These are phyloP conservation scores for Cercospora sp. DNA, from an alignment of 2,329 filamentous ascomycete species.

Conservation along the genomic window DNA sequence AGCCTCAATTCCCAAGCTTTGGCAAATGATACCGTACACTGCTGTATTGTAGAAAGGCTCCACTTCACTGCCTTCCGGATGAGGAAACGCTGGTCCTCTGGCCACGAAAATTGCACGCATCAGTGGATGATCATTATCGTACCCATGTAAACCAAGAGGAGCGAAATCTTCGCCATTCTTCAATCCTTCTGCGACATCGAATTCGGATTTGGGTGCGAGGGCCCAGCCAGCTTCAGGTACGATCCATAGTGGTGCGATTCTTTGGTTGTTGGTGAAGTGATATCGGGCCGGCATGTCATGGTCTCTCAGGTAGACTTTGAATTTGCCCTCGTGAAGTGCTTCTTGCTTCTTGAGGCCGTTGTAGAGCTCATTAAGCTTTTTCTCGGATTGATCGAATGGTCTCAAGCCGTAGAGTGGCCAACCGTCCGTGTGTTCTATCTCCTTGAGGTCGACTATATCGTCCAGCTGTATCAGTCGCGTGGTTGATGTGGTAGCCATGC, in stretches of 20 bases:
- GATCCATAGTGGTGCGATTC: slow-evolving; percentile 94
- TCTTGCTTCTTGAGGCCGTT: slow-evolving; percentile 57
- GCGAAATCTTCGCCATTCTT: slow-evolving; percentile 68
- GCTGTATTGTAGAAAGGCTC: slow-evolving; percentile 87
- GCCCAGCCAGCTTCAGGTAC: slow-evolving; percentile 91
- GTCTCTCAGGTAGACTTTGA: slow-evolving; percentile 85
- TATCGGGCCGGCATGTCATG: slow-evolving; percentile 88
- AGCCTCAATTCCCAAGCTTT: slow-evolving; percentile 73
- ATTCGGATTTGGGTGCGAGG: slow-evolving; percentile 77
- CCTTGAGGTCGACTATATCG: slow-evolving; percentile 73
- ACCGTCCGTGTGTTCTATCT: slow-evolving; percentile 83
- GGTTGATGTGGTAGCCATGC: slow-evolving; percentile 91
- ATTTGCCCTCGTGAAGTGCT: slow-evolving; percentile 62
- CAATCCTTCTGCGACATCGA: slow-evolving; percentile 68
- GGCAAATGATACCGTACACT: slow-evolving; percentile 92
- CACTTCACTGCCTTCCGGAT: slow-evolving; percentile 75
- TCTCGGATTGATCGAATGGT: slow-evolving; percentile 66
- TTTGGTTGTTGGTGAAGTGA: slow-evolving; percentile 82
- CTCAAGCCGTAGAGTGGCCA: slow-evolving; percentile 92
- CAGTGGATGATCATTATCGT: slow-evolving; percentile 89
- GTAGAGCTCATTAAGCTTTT: slow-evolving; percentile 63
- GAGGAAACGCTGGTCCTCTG: slow-evolving; percentile 86
- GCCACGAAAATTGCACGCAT: slow-evolving; percentile 97
- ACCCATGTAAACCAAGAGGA: slow-evolving; percentile 85
- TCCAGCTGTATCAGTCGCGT: slow-evolving; percentile 84